Evolutionary conservation across 2,329 filamentous ascomycete genomes (phyloP).

Genomic region (Cercospora sp.): DNA sequence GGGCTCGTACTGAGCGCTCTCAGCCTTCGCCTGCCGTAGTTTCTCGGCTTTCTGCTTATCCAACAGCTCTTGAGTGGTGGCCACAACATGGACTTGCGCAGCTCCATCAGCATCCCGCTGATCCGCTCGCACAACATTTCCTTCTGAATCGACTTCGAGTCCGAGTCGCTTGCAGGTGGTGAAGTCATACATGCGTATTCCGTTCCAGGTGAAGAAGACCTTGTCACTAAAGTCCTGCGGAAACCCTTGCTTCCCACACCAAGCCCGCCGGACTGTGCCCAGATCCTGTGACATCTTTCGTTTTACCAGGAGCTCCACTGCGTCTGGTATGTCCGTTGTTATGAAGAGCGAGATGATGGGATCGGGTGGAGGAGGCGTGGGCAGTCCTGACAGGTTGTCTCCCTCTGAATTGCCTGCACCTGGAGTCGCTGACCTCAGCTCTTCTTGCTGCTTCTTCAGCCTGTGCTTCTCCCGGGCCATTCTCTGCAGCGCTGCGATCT

Average conservation of each 20-base stretch:
- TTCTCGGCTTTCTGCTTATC: conserved; percentile 54
- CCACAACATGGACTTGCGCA: conserved; percentile 69
- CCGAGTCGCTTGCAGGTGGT: conserved; percentile 71
- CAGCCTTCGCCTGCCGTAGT: conserved; percentile 28
- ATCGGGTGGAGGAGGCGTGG: conserved; percentile 42
- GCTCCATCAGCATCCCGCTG: conserved; percentile 52
- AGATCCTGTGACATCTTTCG: conserved; percentile 68
- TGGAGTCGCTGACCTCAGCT: conserved; percentile 17
- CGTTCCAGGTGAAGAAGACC: conserved; percentile 78
- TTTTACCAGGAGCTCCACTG: conserved; percentile 62
- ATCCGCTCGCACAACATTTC: conserved; percentile 45
- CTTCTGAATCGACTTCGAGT: conserved; percentile 52
- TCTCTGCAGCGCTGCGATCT: conserved; percentile 45
- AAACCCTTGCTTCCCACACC: conserved; percentile 65
- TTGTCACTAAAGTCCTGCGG: conserved; percentile 51
- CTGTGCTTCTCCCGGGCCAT: conserved; percentile 42
- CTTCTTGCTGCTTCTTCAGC: conserved; percentile 17
- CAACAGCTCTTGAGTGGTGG: conserved; percentile 69
- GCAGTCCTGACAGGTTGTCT: conserved; percentile 6
- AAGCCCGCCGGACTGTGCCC: conserved; percentile 65
- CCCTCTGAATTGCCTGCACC: conserved; percentile 9
- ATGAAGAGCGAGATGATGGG: conserved; percentile 65
- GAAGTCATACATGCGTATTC: conserved; percentile 69
- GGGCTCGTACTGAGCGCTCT: conserved; percentile 5
- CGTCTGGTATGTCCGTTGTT: conserved; percentile 62